A percentile compares a stretch with the other conserved stretches of the same genome.
phyloP scores from a whole-genome alignment of 2,329 filamentous ascomycete species.

The Colletotrichum destructivum region DNA sequence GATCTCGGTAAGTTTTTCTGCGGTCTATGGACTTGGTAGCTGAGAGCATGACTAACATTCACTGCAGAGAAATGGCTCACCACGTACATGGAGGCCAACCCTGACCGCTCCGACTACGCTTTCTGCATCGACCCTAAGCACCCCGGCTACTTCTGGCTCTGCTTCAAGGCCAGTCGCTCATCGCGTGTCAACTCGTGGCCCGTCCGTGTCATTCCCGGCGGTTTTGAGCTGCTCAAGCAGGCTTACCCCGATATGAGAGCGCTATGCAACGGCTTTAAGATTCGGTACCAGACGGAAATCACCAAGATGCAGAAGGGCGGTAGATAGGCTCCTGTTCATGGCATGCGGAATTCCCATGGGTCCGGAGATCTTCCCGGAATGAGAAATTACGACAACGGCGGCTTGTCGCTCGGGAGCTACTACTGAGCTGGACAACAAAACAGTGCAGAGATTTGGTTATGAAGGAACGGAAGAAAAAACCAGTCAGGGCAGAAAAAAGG shows the following conservation, averaged over 20 bases:
- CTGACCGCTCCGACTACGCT: conserved; percentile 91
- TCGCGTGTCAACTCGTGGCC: conserved; percentile 84
- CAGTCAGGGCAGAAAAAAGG: neutral
- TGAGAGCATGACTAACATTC: conserved; percentile 14
- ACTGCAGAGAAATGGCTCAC: conserved; percentile 90
- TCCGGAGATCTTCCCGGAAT: neutral
- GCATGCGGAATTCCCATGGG: neutral
- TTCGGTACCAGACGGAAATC: conserved; percentile 79
- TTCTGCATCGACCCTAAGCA: conserved; percentile 96
- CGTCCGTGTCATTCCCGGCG: conserved; percentile 92
- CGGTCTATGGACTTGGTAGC: neutral
- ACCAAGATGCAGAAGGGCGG: conserved; percentile 67
- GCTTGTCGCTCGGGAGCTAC: conserved; percentile 3
- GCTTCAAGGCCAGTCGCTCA: conserved; percentile 90
- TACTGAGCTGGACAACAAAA: conserved; percentile 9
- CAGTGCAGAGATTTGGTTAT: conserved; percentile 3
- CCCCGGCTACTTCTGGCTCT: conserved; percentile 94
- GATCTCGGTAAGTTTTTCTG: conserved; percentile 78
- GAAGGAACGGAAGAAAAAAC: neutral
- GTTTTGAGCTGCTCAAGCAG: conserved; percentile 90
- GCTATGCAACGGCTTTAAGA: conserved; percentile 97
- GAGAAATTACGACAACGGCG: neutral
- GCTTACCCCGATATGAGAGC: conserved; percentile 96
- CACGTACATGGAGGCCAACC: conserved; percentile 96
- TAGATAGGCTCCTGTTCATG: conserved; percentile 32